These are phyloP conservation scores for Hortaea werneckii DNA, from an alignment of 2,329 filamentous ascomycete genomes.

Conservation along the genomic window DNA sequence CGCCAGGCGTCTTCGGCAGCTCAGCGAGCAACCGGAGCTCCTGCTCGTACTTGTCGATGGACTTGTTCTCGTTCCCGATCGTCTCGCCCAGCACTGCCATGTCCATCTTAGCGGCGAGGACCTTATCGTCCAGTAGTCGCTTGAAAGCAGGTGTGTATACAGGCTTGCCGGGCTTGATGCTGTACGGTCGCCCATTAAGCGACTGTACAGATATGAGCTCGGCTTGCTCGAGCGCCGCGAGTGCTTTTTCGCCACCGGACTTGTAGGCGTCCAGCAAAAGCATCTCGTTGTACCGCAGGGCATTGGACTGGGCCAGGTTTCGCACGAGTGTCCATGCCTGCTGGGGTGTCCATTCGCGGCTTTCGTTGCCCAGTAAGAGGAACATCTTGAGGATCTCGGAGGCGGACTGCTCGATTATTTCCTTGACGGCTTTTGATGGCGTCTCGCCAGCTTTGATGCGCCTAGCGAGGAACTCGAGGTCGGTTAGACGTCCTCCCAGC, in stretches of 20 bases:
- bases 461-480: constrained; percentile 87
- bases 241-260: constrained; percentile 58
- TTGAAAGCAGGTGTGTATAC: constrained; percentile 79
- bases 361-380: constrained; percentile 46
- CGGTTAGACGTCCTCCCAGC: constrained; percentile 84
- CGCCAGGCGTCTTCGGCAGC: constrained; percentile 59
- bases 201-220: constrained; percentile 74
- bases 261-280: constrained; percentile 68
- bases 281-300: constrained; percentile 75
- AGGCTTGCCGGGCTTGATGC: constrained; percentile 71
- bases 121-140: constrained; percentile 58
- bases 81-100: constrained; percentile 59
- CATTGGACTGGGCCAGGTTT: constrained; percentile 56
- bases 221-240: constrained; percentile 71
- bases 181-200: constrained; percentile 64
- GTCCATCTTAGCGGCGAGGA: constrained; percentile 59
- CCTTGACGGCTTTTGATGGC: constrained; percentile 67
- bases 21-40: constrained; percentile 64
- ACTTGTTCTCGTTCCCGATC: constrained; percentile 60
- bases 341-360: constrained; percentile 63
- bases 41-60: constrained; percentile 66
- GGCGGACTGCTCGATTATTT: constrained; percentile 81
- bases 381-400: constrained; percentile 92
- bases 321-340: constrained; percentile 90
- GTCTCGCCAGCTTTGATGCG: constrained; percentile 79